Evolutionary conservation across 2,329 filamentous ascomycete genomes (phyloP).

Genomic region (Alternaria gaisen): DNA sequence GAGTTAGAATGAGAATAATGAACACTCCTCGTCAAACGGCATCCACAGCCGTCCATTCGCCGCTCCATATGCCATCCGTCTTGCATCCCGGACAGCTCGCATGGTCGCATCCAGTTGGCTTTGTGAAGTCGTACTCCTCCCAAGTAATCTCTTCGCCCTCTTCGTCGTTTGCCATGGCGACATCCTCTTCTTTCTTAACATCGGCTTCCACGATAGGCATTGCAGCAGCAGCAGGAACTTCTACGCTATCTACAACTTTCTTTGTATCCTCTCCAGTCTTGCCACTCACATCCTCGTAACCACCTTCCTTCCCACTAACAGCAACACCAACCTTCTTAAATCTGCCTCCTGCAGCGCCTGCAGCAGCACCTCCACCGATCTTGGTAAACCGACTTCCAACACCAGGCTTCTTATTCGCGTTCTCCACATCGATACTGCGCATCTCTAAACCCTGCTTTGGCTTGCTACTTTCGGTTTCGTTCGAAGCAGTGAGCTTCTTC

Average conservation of each 20-base stretch:
- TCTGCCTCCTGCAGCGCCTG: slow-evolving; percentile 48
- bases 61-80: slow-evolving; percentile 34
- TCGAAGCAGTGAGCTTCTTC: slow-evolving; percentile 66
- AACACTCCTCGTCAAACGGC: slow-evolving; percentile 3
- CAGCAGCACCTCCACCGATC: slow-evolving; percentile 33
- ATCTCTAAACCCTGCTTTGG: slow-evolving; percentile 33
- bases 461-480: slow-evolving; percentile 34
- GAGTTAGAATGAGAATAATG: background rate
- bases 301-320: slow-evolving; percentile 19
- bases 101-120: slow-evolving; percentile 59
- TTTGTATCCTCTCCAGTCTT: slow-evolving; percentile 5
- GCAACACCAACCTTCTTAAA: slow-evolving; percentile 76
- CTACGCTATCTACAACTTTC: slow-evolving; percentile 37
- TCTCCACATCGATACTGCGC: slow-evolving; percentile 36
- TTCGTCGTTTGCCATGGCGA: slow-evolving; percentile 39
- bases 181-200: slow-evolving; percentile 17
- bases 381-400: slow-evolving; percentile 39
- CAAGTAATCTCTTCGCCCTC: slow-evolving; percentile 42
- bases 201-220: slow-evolving; percentile 11
- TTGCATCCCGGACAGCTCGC: slow-evolving; percentile 35
- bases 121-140: slow-evolving; percentile 62
- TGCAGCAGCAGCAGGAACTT: background rate
- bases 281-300: background rate
- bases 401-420: slow-evolving; percentile 26
- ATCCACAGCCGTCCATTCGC: slow-evolving; percentile 60